Base-by-base conservation (phyloP, 176 grass and related monocot genomes). In the Oryza meyeriana region DNA sequence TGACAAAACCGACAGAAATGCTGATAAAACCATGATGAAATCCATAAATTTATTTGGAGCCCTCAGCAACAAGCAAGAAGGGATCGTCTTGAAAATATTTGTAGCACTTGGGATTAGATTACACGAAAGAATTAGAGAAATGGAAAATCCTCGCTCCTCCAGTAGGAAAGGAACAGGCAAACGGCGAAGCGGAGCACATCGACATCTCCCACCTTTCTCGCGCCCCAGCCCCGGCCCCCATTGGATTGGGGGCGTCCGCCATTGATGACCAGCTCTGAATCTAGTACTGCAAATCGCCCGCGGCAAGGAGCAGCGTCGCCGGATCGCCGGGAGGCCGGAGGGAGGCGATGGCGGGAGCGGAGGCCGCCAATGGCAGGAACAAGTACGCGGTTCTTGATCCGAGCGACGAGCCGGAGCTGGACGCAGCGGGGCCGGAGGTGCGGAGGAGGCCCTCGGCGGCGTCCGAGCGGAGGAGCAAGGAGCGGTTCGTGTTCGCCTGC, bases 181-280 rank as follows among this genome's bases (percentile, higher is more conserved):
- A 18, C 71, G 63, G 64, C 82, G 64, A 76, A 69, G 78, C 40
- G n/a, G 14, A 67, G 28, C 61, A 14, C 84, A 42, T 86, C 74
- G 84, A 69, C 79, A 63, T 83, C 79, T 72, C 79, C 74, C 74
- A 90, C 84, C 69, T 74, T 86, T 69, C 84, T 83, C 79, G 79
- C 82, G 22, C 61, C 29, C 12, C 12, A 12, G 41, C 41, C 41
- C 45, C 16, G 4, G 45, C 4, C 45, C 55, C 42, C 82, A 24
- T 71, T 81, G 61, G 76, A 79, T 79, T 74, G n/a, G 28, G 22
- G 67, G 66, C 17, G 64, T 24, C 55, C 22, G 1, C 72, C 72
- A 47, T 78, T 79, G 61, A 86, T 86, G 83, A 74, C 80, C 78
- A 11, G 35, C 28, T 31, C 79, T 38, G 24, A 82, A 74, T 69